phyloP scores from a whole-genome alignment of 805 yeast genomes.

The Schizosaccharomyces cryophilus region DNA sequence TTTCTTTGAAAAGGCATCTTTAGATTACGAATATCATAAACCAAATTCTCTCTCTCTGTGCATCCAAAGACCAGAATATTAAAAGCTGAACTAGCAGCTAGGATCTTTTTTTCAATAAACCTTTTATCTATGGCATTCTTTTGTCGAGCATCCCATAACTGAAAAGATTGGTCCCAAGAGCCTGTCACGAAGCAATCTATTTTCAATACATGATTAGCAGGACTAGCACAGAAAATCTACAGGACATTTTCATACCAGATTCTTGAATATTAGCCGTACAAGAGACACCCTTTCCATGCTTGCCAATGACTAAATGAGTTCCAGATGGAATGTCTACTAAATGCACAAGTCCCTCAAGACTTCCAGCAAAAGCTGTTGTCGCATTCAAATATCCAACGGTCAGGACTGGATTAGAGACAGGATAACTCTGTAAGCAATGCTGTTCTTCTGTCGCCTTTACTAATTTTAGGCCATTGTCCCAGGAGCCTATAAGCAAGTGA shows the following conservation, averaged over 20 bases:
- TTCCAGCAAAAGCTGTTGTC: neutral
- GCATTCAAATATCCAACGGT: constrained; percentile 1
- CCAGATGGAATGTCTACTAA: constrained; percentile 16
- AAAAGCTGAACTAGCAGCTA: constrained; percentile 33
- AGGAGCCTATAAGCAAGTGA: constrained; percentile 25
- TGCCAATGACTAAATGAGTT: constrained; percentile 19
- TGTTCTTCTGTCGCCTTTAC: constrained; percentile 14
- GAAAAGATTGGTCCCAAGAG: constrained; percentile 36
- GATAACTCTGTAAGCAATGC: neutral
- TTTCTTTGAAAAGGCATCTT: constrained; percentile 24
- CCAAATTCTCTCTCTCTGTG: constrained; percentile 27
- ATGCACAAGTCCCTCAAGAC: constrained; percentile 18
- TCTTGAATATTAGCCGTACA: neutral
- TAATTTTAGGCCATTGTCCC: constrained; percentile 30
- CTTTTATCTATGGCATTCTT: constrained; percentile 6
- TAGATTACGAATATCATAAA: constrained; percentile 31
- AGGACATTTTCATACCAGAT: neutral
- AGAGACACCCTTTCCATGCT: constrained; percentile 8
- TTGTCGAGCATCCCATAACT: constrained; percentile 21
- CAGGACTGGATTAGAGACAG: neutral
- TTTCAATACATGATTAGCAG: neutral
- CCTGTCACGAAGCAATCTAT: constrained; percentile 24
- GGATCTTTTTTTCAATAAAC: constrained; percentile 25
- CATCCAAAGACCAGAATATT: constrained; percentile 28
- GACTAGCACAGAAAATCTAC: neutral